Conservation (phyloP, 805 yeast species). For the Sugiyamaella valdiviana region DNA sequence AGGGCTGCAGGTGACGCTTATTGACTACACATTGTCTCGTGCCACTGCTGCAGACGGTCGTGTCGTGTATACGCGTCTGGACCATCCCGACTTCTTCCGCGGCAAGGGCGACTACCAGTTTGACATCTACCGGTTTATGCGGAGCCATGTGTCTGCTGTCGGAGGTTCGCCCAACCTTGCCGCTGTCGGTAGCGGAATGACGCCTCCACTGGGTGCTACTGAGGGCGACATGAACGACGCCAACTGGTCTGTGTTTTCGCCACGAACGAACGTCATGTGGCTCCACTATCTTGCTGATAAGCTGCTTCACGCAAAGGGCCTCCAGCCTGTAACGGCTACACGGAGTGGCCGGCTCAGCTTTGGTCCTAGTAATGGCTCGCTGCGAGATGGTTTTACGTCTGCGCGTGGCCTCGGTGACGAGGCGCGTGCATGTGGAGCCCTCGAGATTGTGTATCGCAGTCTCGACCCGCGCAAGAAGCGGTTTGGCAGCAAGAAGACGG, state of each 20-base stretch:
- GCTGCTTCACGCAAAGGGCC: slow-evolving; percentile 39
- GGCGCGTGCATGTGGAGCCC: slow-evolving; percentile 18
- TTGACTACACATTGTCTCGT: slow-evolving; percentile 54
- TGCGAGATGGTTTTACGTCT: slow-evolving; percentile 13
- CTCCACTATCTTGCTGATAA: slow-evolving; percentile 53
- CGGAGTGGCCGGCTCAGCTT: slow-evolving; percentile 20
- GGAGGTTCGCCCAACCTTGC: not conserved
- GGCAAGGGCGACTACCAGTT: slow-evolving; percentile 58
- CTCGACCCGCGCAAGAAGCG: slow-evolving; percentile 26
- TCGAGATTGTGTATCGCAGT: slow-evolving; percentile 17
- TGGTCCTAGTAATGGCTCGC: slow-evolving; percentile 18
- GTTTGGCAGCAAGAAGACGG: slow-evolving; percentile 14
- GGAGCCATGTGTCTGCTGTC: slow-evolving; percentile 25
- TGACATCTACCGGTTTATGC: slow-evolving; percentile 56
- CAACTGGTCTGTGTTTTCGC: slow-evolving; percentile 44
- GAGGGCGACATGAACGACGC: not conserved
- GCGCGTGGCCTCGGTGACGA: slow-evolving; percentile 10
- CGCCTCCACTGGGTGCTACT: not conserved
- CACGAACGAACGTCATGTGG: slow-evolving; percentile 57
- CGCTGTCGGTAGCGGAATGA: not conserved
- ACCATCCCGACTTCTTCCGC: slow-evolving; percentile 55
- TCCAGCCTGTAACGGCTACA: slow-evolving; percentile 10
- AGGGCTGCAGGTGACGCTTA: slow-evolving; percentile 40
- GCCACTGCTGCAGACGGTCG: slow-evolving; percentile 30
- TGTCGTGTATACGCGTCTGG: slow-evolving; percentile 48